Conservation (phyloP, 352 stramenopile genomes). For the Phytophthora agathidicida region DNA sequence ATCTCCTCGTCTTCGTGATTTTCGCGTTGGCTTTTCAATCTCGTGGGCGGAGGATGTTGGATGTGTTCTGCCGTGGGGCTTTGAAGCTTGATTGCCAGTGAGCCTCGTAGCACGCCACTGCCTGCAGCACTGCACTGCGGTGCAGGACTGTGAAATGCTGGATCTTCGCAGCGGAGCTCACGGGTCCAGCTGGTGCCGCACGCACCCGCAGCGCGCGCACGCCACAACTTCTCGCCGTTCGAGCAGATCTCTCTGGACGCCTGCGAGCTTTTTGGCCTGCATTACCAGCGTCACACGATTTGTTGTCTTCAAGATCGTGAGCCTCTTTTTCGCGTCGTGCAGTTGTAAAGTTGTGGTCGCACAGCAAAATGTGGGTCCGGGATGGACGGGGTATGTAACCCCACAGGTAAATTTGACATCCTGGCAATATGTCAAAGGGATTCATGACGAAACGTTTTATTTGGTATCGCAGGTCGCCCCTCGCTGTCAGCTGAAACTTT, state of each 20-base stretch:
- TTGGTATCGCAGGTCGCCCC: neutral
- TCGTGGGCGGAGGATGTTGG: conserved; percentile 14
- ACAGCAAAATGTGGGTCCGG: conserved; percentile 17
- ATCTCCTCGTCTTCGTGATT: conserved; percentile 1
- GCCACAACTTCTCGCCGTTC: conserved; percentile 38
- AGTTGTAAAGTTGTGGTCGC: conserved; percentile 24
- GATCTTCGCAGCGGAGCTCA: conserved; percentile 9
- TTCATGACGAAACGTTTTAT: neutral
- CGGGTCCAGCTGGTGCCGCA: conserved; percentile 26
- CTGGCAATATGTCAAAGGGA: no score
- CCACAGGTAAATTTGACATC: neutral
- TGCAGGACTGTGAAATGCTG: neutral
- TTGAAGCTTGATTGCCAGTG: conserved; percentile 4
- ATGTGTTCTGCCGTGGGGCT: neutral
- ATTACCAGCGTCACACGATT: conserved; percentile 12
- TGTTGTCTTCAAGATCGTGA: conserved; percentile 15
- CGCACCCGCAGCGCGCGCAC: conserved; percentile 33
- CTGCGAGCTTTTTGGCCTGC: no score
- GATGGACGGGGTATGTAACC: neutral
- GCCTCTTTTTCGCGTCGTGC: conserved; percentile 24
- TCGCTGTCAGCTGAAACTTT: conserved; percentile 22
- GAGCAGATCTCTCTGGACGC: conserved; percentile 33
- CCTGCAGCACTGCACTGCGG: neutral
- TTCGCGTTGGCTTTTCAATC: conserved; percentile 7
- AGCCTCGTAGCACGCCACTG: conserved; percentile 8